Evolutionary conservation across 2,329 filamentous ascomycete species (phyloP), one percentile per base, ranked within the genome.

Genomic region (Macrophomina pseudophaseolina): DNA sequence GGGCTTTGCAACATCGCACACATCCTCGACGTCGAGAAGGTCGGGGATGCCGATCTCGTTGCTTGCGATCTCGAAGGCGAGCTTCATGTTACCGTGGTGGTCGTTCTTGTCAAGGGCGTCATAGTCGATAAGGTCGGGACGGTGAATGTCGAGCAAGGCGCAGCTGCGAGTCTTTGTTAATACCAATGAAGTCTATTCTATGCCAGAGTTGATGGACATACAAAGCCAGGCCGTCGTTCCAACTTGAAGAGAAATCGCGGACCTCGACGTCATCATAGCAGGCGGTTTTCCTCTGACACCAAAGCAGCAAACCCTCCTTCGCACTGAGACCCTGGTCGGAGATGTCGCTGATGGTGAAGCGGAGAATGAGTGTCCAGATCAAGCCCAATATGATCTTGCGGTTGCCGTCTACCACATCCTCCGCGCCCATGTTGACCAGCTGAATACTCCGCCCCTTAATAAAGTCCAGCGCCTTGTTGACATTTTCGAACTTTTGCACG

Each of bases 271-370:
- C 95, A 68, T 97, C 94, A 79, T 99, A 99, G 81, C 95, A 99
- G 7, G 95, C 95, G 35, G 95, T 99, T 83, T 99, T 99, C 73
- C 95, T 87, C 81, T 99, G 94, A 83, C 95, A 99, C 95, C 95
- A 99, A 30, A 99, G 82, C 66, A 99, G 81, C 73, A 99, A 82
- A 69, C 95, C 95, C 78, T 98, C 95, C 80, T 98, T 97, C 67
- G 95, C 95, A 63, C 94, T 97, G 88, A 98, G 90, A 71, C 95
- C 95, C 84, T 97, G 95, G 79, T 94, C 91, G 78, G 96, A 98
- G 83, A 99, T 99, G 80, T 99, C 95, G 78, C 91, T 97, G 78
- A 99, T 99, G 72, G 95, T 99, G 79, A 99, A 99, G 60, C 95
- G 88, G 71, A 97, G 84, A 90, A 99, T 99, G 69, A 99, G 85